Evolutionary conservation across 805 yeast species (phyloP).

Genomic region (Teunomyces atbi): DNA sequence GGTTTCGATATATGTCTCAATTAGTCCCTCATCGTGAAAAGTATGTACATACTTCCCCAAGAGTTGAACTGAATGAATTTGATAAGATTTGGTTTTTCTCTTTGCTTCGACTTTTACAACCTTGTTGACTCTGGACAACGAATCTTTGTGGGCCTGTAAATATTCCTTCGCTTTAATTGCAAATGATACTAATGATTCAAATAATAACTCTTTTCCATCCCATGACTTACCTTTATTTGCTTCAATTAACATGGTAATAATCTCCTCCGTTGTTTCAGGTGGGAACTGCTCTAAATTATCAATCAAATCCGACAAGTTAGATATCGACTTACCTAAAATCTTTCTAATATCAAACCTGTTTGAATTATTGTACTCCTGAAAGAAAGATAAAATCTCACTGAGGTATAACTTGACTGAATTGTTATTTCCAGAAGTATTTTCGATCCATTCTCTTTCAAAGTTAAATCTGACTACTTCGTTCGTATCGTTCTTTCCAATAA

Average conservation of each 20-base stretch:
- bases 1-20: slow-evolving; percentile 36
- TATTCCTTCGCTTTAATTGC: slow-evolving; percentile 44
- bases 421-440: slow-evolving; percentile 69
- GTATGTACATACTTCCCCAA: slow-evolving; percentile 50
- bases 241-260: slow-evolving; percentile 54
- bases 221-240: slow-evolving; percentile 79
- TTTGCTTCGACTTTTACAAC: slow-evolving; percentile 59
- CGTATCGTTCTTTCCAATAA: slow-evolving; percentile 70
- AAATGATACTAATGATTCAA: slow-evolving; percentile 66
- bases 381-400: slow-evolving; percentile 59
- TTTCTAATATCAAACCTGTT: slow-evolving; percentile 63
- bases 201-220: slow-evolving; percentile 79
- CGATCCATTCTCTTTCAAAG: slow-evolving; percentile 74
- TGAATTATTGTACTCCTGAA: slow-evolving; percentile 50
- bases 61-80: slow-evolving; percentile 50
- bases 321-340: slow-evolving; percentile 66
- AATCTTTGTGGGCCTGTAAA: slow-evolving; percentile 20
- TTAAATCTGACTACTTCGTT: slow-evolving; percentile 41
- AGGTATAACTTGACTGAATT: slow-evolving; percentile 69
- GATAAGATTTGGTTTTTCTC: slow-evolving; percentile 65
- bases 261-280: slow-evolving; percentile 14
- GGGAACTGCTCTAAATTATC: slow-evolving; percentile 26
- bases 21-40: slow-evolving; percentile 35
- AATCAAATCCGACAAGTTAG: slow-evolving; percentile 52
- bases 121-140: slow-evolving; percentile 39